Percentiles rank a stretch among this genome's conserved stretches.
Conservation (phyloP, 169 alveolate genomes). For the Blepharisma undulans region DNA sequence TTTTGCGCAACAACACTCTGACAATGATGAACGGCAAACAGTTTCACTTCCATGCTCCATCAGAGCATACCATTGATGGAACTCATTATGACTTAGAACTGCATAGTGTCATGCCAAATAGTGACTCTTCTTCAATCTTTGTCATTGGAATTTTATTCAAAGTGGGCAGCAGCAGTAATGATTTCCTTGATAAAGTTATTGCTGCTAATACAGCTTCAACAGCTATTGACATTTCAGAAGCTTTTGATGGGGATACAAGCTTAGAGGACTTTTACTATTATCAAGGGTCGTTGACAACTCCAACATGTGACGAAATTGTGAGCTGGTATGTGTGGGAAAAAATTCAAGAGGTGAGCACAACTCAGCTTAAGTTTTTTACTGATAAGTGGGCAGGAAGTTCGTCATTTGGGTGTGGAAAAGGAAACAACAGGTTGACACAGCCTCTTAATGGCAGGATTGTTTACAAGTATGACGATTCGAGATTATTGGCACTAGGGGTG, state of each 20-base stretch:
- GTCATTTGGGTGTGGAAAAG: conserved; percentile 49
- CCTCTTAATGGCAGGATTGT: neutral
- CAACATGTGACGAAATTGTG: conserved; percentile 58
- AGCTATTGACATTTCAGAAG: neutral
- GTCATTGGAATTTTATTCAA: conserved; percentile 54
- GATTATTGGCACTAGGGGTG: neutral
- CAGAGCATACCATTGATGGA: conserved; percentile 78
- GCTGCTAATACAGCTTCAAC: neutral
- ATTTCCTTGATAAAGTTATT: conserved; percentile 15
- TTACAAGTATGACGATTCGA: neutral
- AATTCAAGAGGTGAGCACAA: neutral
- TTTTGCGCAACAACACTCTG: neutral
- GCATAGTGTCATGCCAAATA: conserved; percentile 67
- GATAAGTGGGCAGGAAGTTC: conserved; percentile 40
- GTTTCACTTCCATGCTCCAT: conserved; percentile 77
- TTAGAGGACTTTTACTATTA: neutral
- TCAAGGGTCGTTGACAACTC: conserved; percentile 56
- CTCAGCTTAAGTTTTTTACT: conserved; percentile 31
- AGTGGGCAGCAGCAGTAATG: neutral
- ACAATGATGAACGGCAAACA: neutral
- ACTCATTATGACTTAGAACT: conserved; percentile 68
- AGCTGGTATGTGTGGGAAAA: conserved; percentile 34
- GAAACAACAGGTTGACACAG: conserved; percentile 40
- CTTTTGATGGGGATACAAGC: neutral
- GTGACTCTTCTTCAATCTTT: neutral